Base-by-base conservation (phyloP, 192 early-diverging fungal species). In the Coemansia sp. region DNA sequence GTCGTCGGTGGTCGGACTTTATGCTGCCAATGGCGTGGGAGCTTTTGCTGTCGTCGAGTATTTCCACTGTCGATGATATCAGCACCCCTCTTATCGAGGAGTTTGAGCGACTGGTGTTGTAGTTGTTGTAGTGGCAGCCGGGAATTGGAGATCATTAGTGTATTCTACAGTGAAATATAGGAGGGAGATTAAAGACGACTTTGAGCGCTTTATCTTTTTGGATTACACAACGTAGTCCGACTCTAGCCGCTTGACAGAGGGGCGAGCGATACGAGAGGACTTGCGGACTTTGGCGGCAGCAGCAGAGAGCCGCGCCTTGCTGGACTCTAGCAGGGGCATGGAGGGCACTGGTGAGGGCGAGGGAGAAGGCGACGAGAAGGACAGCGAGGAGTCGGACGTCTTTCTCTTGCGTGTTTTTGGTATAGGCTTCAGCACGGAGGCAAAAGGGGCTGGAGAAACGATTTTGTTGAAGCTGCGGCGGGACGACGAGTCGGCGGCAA, bases 1-100 rank as follows among this genome's bases (percentile, higher is more conserved):
- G 40, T 10, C 35, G 11, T 5, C 24, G 36, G 43, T 74, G 66
- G 72, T 64, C 77, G 18, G 68, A 38, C 36, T 81, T 75, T 48
- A 71, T 81, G 73, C 69, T 81, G 59, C 78, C 69, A 28, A 62
- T 81, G 33, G 73, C 68, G n/a, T 80, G 77, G 77, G 77, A 80
- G 66, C 72, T 80, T 28, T 8, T 74, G 23, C 39, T 73, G 23
- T 70, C 77, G 8, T 70, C 77, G 13, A 50, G 20, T 31, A 62
- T 67, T 18, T 39, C 67, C 9, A 56, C 74, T 13, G 60, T 64
- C 26, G 67, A 59, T 23, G 77, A 79, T 2, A 23, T 46, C 8
- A 39, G 45, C 40, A 34, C 68, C 1, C 37, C 33, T 39, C 26
- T 79, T 20, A 65, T 74, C 1, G 65, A 79, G 43, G 61, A 74